Evolutionary conservation across 768 basidiomycete genomes (phyloP).

Genomic region (Xanthoconium purpureum): DNA sequence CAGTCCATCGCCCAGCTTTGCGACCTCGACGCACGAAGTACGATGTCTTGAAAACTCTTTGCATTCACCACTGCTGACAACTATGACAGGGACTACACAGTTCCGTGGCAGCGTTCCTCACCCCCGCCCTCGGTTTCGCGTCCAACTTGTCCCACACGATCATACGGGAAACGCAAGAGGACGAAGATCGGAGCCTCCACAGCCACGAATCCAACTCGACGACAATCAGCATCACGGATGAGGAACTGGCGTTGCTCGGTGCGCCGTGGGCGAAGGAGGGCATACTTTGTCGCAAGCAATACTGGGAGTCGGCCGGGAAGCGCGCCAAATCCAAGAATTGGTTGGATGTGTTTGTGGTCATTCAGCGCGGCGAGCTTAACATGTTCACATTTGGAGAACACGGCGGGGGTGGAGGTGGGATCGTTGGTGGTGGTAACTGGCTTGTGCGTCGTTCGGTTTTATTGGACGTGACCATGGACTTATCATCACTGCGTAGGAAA

Average conservation of each 20-base stretch:
- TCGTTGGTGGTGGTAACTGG: constrained; percentile 97
- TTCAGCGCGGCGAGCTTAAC: constrained; percentile 88
- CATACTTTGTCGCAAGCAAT: constrained; percentile 90
- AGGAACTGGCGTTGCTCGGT: constrained; percentile 91
- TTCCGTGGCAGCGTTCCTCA: constrained; percentile 66
- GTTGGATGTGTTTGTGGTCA: constrained; percentile 95
- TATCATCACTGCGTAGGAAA: constrained; percentile 53
- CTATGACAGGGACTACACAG: constrained; percentile 51
- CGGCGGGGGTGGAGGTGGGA: constrained; percentile 54
- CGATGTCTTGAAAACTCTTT: constrained; percentile 7
- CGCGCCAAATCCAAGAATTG: constrained; percentile 86
- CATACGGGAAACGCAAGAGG: constrained; percentile 91
- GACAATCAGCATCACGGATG: constrained; percentile 85
- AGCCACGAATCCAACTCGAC: constrained; percentile 67
- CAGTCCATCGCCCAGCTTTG: constrained; percentile 92
- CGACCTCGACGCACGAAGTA: constrained; percentile 85
- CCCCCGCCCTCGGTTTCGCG: constrained; percentile 92
- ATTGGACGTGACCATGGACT: constrained; percentile 6
- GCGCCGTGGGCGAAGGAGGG: constrained; percentile 99
- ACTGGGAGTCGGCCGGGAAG: constrained; percentile 83
- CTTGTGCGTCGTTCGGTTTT: constrained; percentile 57
- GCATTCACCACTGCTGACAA: constrained; percentile 8
- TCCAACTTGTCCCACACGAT: constrained; percentile 95
- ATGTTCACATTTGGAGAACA: constrained; percentile 94
- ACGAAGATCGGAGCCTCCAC: constrained; percentile 67